Percentiles rank a stretch among this genome's conserved stretches.
Conservation (phyloP, 805 yeast species). For the Maudiozyma barnettii region DNA sequence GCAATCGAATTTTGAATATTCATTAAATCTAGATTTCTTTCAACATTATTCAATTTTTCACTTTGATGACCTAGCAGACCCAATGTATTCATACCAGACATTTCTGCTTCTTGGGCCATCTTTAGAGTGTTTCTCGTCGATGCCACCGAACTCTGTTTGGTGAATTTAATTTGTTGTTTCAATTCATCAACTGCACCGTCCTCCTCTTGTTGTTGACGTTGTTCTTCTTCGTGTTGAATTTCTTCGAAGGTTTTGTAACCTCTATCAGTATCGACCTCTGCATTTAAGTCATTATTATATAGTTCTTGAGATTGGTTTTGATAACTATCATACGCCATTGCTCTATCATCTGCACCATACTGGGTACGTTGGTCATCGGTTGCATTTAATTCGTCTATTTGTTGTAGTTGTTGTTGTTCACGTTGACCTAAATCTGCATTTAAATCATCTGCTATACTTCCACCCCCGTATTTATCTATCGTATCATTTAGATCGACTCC, state of each 20-base stretch:
- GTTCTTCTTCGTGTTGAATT: slow-evolving; percentile 30
- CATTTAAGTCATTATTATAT: slow-evolving; percentile 41
- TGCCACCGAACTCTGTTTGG: slow-evolving; percentile 78
- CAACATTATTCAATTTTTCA: slow-evolving; percentile 72
- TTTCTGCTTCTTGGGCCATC: slow-evolving; percentile 63
- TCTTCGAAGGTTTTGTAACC: slow-evolving; percentile 29
- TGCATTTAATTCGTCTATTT: slow-evolving; percentile 10
- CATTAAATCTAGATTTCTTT: slow-evolving; percentile 64
- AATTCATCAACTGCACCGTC: slow-evolving; percentile 86
- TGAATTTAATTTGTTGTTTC: slow-evolving; percentile 70
- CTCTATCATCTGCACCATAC: neutral
- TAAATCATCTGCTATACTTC: slow-evolving; percentile 20
- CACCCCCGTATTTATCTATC: slow-evolving; percentile 16
- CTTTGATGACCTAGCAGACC: slow-evolving; percentile 94
- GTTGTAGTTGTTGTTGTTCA: slow-evolving; percentile 11
- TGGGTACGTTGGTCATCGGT: neutral
- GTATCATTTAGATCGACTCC: slow-evolving; percentile 22
- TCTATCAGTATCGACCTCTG: slow-evolving; percentile 9
- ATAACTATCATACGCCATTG: slow-evolving; percentile 31
- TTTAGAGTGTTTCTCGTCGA: slow-evolving; percentile 76
- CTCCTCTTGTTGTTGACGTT: slow-evolving; percentile 41
- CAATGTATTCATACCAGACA: slow-evolving; percentile 67
- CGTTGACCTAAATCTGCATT: slow-evolving; percentile 20
- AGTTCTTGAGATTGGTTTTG: slow-evolving; percentile 23
- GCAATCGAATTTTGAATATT: slow-evolving; percentile 76